These are phyloP conservation scores for Monosporascus sp. DNA, from an alignment of 2,329 filamentous ascomycete species.

Conservation along the genomic window DNA sequence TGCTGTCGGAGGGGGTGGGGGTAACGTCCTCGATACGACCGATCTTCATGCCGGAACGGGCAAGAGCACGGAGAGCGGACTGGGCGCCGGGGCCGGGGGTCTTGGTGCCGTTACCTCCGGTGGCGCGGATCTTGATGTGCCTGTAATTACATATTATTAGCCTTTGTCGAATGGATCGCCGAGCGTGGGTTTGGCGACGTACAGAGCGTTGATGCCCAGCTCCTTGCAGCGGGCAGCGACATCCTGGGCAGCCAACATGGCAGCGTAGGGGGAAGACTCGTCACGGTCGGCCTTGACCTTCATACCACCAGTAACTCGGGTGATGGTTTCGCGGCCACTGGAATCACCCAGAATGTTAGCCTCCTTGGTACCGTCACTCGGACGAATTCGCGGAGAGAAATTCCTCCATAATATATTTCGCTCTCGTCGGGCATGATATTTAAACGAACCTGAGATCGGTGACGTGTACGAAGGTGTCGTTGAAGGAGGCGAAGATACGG, in stretches of 20 bases:
- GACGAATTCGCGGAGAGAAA: slow-evolving; percentile 11
- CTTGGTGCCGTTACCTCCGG: slow-evolving; percentile 99
- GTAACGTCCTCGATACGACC: slow-evolving; percentile 99
- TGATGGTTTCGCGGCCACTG: slow-evolving; percentile 99
- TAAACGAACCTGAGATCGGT: slow-evolving; percentile 88
- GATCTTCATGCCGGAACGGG: slow-evolving; percentile 99
- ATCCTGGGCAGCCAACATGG: slow-evolving; percentile 99
- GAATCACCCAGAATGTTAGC: slow-evolving; percentile 65
- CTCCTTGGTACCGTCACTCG: slow-evolving; percentile 34
- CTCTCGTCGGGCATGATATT: slow-evolving; percentile 13
- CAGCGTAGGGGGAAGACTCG: slow-evolving; percentile 98
- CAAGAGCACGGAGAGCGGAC: slow-evolving; percentile 96
- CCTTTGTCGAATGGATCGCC: neutral
- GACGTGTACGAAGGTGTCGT: slow-evolving; percentile 95
- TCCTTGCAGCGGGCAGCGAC: slow-evolving; percentile 80
- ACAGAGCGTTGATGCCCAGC: slow-evolving; percentile 74
- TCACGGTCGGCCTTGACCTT: slow-evolving; percentile 99
- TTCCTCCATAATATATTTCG: slow-evolving; percentile 3
- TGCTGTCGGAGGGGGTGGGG: slow-evolving; percentile 97
- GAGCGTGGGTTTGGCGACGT: neutral
- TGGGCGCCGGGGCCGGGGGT: slow-evolving; percentile 98
- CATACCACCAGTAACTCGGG: slow-evolving; percentile 99
- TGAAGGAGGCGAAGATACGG: slow-evolving; percentile 95
- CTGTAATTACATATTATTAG: neutral
- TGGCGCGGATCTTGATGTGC: slow-evolving; percentile 99